phyloP scores from a whole-genome alignment of 2,329 filamentous ascomycete species.

The Exophiala spinifera region DNA sequence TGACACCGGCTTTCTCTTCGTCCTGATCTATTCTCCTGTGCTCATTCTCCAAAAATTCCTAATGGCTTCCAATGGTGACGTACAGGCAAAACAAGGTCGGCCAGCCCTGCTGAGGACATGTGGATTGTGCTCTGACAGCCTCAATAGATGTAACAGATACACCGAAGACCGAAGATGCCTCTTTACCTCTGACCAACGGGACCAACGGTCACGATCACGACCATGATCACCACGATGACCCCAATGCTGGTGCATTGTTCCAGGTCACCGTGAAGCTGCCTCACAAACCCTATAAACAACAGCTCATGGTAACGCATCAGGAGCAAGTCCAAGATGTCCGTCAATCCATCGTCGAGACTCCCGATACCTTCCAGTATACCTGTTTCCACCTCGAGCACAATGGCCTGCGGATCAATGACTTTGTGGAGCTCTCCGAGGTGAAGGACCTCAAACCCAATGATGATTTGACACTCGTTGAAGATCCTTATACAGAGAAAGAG shows the following conservation, averaged over 20 bases:
- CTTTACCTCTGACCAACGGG: conserved; percentile 17
- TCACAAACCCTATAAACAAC: conserved; percentile 72
- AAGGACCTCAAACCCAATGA: conserved; percentile 72
- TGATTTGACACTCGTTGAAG: conserved; percentile 78
- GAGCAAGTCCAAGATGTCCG: conserved; percentile 97
- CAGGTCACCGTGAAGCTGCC: conserved; percentile 78
- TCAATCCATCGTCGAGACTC: conserved; percentile 91
- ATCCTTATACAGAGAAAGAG: conserved; percentile 98
- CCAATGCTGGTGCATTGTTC: conserved; percentile 52
- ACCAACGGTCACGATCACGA: conserved; percentile 24
- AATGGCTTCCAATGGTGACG: conserved; percentile 30
- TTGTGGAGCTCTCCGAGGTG: conserved; percentile 86
- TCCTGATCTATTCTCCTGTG: conserved; percentile 21
- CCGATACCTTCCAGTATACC: conserved; percentile 91
- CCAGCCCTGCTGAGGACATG: neutral
- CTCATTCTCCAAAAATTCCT: conserved; percentile 14
- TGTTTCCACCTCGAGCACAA: conserved; percentile 97
- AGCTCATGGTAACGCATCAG: conserved; percentile 86
- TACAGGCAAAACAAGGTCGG: conserved; percentile 26
- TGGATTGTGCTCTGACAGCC: conserved; percentile 2
- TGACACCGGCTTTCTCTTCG: conserved; percentile 5
- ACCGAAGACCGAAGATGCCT: conserved; percentile 7
- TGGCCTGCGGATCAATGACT: conserved; percentile 89
- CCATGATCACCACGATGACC: conserved; percentile 25
- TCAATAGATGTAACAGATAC: conserved; percentile 16